Evolutionary conservation across 177 flowering plant genomes (phyloP), one percentile per base, ranked within the genome.

Genomic region (Vitis hybrid): DNA sequence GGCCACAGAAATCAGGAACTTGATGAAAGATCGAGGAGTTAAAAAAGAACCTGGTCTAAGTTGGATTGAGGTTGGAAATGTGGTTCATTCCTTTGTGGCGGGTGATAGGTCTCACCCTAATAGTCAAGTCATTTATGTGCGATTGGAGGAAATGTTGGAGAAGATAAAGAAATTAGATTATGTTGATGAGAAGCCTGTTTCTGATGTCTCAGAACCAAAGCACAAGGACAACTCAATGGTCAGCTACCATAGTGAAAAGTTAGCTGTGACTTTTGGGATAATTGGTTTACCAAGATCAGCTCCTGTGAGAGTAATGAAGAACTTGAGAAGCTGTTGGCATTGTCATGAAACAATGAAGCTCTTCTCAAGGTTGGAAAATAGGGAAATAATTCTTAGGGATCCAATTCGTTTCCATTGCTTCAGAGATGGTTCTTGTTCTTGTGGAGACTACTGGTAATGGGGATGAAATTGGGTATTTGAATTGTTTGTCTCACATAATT

Each of bases 1-100:
- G 0, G 91, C 86, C 4, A 70, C 60, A 9, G 27, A 76, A 64
- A 67, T 89, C 32, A 82, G 91, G 64, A 75, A 84, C 10, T 65
- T 83, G 75, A 89, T 86, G 89, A 78, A 63, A 52, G 71, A 72
- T 4, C 56, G 80, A 49, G 78, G 87, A 30, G 60, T 89, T 50
- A 89, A 80, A 81, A 89, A 87, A 71, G 89, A 85, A 72, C 88
- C 91, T 8, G 91, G 91, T 58, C 46, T 81, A 21, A 84, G 89
- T 72, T 87, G 87, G 93, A 82, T 89, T 56, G 81, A 87, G 70
- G 66, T 84, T 7, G 76, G 84, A 27, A 57, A 65, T 48, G 52
- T 16, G 24, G 81, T 83, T 52, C 82, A 83, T 79, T 81, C 78
- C 58, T 88, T 88, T 78, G 80, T 82, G 30, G 82, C 62, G n/a